These are phyloP conservation scores for Novymonas esmeraldas DNA, from an alignment of 208 protist genomes.

Conservation along the genomic window DNA sequence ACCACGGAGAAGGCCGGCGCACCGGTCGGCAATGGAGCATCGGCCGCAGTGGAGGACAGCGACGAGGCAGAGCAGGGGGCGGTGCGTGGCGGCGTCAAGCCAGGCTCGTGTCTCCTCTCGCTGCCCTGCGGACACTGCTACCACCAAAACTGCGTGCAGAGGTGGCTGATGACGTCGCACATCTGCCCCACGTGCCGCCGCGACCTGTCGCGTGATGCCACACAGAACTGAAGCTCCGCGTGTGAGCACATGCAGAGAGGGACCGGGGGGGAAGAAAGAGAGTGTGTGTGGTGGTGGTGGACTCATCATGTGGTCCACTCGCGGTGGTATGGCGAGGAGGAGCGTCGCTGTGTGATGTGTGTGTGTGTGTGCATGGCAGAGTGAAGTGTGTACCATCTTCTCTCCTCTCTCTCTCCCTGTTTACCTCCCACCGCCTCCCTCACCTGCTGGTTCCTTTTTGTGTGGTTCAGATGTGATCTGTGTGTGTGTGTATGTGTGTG, in stretches of 20 bases:
- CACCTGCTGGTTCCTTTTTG: neutral
- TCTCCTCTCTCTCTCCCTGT: neutral
- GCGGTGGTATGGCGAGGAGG: too few species aligned
- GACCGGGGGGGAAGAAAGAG: neutral
- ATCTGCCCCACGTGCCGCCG: conserved; percentile 65
- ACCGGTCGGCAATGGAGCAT: neutral
- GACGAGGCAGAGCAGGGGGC: conserved; percentile 11
- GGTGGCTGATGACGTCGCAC: conserved; percentile 59
- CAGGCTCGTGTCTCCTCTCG: conserved; percentile 49
- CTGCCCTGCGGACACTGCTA: conserved; percentile 63
- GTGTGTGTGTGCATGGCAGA: neutral
- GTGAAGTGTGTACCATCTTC: neutral
- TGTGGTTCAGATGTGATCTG: neutral
- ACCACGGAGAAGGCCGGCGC: neutral
- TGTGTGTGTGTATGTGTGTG: neutral
- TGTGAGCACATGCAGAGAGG: too few species aligned
- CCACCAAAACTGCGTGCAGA: conserved; percentile 73
- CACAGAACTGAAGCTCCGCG: conserved; percentile 11
- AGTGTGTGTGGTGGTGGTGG: too few species aligned
- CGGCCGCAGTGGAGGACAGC: neutral
- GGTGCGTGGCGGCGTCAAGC: conserved; percentile 28
- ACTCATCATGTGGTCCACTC: too few species aligned
- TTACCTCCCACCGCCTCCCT: neutral
- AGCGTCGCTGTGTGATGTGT: too few species aligned
- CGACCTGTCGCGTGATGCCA: conserved; percentile 33